Evolutionary conservation across 1,139 yeast species (phyloP).

Genomic region (Trichomonascaceae sp.): DNA sequence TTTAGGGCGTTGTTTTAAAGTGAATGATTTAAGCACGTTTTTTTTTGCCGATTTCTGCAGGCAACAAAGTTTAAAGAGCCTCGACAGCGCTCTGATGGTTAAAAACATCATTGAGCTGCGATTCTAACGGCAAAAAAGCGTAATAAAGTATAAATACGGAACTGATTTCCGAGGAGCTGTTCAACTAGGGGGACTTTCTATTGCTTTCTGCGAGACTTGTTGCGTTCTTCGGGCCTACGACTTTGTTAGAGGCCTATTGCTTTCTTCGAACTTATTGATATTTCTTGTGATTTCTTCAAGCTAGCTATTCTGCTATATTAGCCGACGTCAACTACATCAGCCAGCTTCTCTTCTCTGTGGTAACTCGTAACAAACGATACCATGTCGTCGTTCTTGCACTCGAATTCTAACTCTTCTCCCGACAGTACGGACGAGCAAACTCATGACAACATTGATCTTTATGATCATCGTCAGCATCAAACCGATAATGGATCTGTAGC

Average conservation of each 20-base stretch:
- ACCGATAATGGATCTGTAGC: constrained; percentile 11
- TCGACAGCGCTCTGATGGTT: background rate
- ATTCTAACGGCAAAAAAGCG: background rate
- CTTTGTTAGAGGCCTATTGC: too few species aligned
- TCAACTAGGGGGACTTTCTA: too few species aligned
- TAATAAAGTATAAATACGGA: background rate
- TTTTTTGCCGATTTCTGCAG: background rate
- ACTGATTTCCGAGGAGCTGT: background rate
- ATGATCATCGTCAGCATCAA: constrained; percentile 30
- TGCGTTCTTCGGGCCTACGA: too few species aligned
- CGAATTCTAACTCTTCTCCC: background rate
- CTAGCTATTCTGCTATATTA: background rate
- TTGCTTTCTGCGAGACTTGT: too few species aligned
- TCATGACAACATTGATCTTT: constrained; percentile 13
- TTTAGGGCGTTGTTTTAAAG: background rate
- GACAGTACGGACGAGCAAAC: background rate
- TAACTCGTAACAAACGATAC: too few species aligned
- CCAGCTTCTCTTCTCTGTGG: too few species aligned
- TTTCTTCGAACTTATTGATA: too few species aligned
- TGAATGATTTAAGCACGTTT: background rate
- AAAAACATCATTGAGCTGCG: background rate
- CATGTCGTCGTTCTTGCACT: background rate
- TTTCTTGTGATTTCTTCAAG: background rate
- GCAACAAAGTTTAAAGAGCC: background rate
- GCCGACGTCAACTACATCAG: background rate